These are phyloP conservation scores for Sporothrix brasiliensis DNA, from an alignment of 2,329 filamentous ascomycete species.

Conservation along the genomic window DNA sequence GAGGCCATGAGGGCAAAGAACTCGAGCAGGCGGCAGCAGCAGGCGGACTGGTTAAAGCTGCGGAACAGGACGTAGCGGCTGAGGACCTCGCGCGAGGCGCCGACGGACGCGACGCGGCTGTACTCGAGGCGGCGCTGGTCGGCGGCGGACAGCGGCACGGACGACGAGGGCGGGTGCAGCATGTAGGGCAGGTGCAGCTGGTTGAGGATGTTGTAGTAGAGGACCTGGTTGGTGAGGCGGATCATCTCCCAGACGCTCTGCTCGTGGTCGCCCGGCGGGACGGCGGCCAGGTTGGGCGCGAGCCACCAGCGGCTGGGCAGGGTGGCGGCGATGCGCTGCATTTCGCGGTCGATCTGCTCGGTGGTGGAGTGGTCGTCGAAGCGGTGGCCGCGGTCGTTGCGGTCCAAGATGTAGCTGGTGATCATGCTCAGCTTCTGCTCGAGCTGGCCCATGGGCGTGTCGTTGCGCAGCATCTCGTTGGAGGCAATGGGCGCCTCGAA, in stretches of 20 bases:
- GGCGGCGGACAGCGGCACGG: background rate
- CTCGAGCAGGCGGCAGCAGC: slow-evolving; percentile 44
- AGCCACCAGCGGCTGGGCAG: slow-evolving; percentile 52
- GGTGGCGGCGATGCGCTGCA: slow-evolving; percentile 44
- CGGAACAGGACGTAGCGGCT: slow-evolving; percentile 44
- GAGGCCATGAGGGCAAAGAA: slow-evolving; percentile 42
- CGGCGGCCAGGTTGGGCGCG: slow-evolving; percentile 35
- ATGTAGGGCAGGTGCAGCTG: slow-evolving; percentile 49
- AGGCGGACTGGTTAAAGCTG: slow-evolving; percentile 40
- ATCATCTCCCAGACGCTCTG: slow-evolving; percentile 40
- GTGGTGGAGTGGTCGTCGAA: slow-evolving; percentile 41
- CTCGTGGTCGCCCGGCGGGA: slow-evolving; percentile 29
- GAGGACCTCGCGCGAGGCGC: slow-evolving; percentile 47
- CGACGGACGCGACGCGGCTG: slow-evolving; percentile 45
- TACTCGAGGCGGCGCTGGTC: slow-evolving; percentile 40
- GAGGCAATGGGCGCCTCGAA: slow-evolving; percentile 37
- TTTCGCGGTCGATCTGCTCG: slow-evolving; percentile 44
- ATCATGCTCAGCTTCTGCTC: slow-evolving; percentile 45
- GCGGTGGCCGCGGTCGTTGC: slow-evolving; percentile 39
- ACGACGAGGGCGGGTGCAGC: slow-evolving; percentile 35
- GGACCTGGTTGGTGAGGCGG: slow-evolving; percentile 44
- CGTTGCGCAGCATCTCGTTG: slow-evolving; percentile 39
- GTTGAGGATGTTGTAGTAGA: slow-evolving; percentile 46
- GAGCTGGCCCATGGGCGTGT: slow-evolving; percentile 42
- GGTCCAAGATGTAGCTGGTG: slow-evolving; percentile 46